A percentile compares a stretch with the other conserved stretches of the same genome.
These are phyloP conservation scores for Erodium maritimum DNA, from an alignment of 345 rosid species.

Conservation along the genomic window DNA sequence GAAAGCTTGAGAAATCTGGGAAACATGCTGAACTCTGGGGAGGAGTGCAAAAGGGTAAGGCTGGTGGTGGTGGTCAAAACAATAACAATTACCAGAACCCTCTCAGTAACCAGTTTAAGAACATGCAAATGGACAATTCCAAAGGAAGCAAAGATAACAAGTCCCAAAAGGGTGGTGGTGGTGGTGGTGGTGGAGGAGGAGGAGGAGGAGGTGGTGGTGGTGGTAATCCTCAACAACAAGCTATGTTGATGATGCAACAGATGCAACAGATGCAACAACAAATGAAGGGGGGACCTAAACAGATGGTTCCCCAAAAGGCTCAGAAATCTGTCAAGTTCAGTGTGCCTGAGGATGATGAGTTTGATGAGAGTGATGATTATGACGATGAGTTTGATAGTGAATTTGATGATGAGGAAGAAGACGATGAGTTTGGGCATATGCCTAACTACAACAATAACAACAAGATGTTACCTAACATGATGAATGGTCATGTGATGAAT, in stretches of 20 bases:
- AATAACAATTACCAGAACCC: constrained; percentile 17
- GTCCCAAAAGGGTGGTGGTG: constrained; percentile 32
- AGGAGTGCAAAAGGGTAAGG: constrained; percentile 31
- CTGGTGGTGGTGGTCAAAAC: not conserved
- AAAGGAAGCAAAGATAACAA: constrained; percentile 33
- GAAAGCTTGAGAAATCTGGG: constrained; percentile 76
- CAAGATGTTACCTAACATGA: constrained; percentile 16
- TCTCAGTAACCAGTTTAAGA: constrained; percentile 37
- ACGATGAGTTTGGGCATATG: constrained; percentile 19
- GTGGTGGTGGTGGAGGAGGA: constrained; percentile 4
- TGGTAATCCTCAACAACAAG: constrained; percentile 23
- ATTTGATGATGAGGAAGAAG: constrained; percentile 37
- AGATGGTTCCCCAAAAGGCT: constrained; percentile 27
- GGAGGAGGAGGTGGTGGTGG: not conserved
- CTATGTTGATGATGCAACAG: constrained; percentile 16
- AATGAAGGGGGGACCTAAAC: constrained; percentile 31
- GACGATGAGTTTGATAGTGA: constrained; percentile 16
- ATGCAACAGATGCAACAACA: constrained; percentile 43
- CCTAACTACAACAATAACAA: constrained; percentile 22
- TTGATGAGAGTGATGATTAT: constrained; percentile 12
- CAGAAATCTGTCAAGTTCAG: constrained; percentile 67
- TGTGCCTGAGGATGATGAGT: constrained; percentile 15
- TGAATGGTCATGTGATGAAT: constrained; percentile 19
- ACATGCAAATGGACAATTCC: constrained; percentile 22
- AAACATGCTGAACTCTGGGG: constrained; percentile 81